phyloP scores from a whole-genome alignment of 1,284 basidiomycete species.

The Boletus mariae region DNA sequence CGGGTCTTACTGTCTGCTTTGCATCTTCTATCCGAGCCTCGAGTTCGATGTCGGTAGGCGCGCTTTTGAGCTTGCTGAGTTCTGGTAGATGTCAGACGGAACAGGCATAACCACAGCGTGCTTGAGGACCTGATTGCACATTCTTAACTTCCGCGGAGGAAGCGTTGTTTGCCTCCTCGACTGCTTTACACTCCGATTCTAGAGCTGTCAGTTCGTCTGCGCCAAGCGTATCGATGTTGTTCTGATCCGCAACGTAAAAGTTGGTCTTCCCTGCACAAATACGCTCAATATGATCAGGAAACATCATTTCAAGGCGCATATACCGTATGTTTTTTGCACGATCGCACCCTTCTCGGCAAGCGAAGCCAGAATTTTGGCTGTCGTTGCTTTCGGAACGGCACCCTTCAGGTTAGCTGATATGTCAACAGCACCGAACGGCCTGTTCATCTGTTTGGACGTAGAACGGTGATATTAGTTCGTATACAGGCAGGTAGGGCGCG shows the following conservation, averaged over 20 bases:
- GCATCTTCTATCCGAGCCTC: slow-evolving; percentile 44
- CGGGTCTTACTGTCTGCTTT: slow-evolving; percentile 39
- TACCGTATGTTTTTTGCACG: slow-evolving; percentile 77
- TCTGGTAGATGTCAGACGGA: slow-evolving; percentile 42
- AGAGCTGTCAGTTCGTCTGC: slow-evolving; percentile 54
- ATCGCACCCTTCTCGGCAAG: slow-evolving; percentile 77
- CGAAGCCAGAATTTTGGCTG: slow-evolving; percentile 75
- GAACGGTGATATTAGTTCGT: not conserved
- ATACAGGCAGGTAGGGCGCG: too few species aligned
- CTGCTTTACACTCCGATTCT: slow-evolving; percentile 49
- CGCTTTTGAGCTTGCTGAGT: slow-evolving; percentile 54
- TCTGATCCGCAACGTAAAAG: slow-evolving; percentile 77
- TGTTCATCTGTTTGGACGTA: slow-evolving; percentile 55
- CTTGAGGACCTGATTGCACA: slow-evolving; percentile 25
- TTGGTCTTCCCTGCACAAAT: slow-evolving; percentile 67
- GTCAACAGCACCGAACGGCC: slow-evolving; percentile 78
- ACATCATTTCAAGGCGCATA: slow-evolving; percentile 9
- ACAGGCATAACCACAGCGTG: not conserved
- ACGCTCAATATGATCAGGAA: not conserved
- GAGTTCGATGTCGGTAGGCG: slow-evolving; percentile 69
- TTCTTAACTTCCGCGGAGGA: slow-evolving; percentile 43
- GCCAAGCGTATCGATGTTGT: slow-evolving; percentile 57
- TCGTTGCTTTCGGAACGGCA: slow-evolving; percentile 74
- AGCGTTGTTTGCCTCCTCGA: slow-evolving; percentile 61
- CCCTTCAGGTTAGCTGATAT: slow-evolving; percentile 86